Base-by-base conservation (phyloP, 345 rosid genomes). In the Linum usitatissimum region DNA sequence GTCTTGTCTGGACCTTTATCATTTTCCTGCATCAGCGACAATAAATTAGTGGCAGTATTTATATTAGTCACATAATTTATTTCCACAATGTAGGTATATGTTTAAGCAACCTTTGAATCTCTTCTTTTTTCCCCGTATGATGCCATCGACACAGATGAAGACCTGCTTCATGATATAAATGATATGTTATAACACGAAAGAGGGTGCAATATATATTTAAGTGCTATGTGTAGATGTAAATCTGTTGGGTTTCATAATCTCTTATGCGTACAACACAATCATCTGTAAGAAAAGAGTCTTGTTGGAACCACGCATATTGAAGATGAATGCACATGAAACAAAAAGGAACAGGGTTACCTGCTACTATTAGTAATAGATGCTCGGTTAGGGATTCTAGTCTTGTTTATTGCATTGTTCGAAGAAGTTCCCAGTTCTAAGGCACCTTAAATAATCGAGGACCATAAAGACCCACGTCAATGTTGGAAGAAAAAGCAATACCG, bases 371-470 rank as follows among this genome's bases (percentile, higher is more conserved):
- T 45, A 15, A 45, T 15, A 12, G 51, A 10, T 45, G 10, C 51
- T 17, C 17, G 51, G 13, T 45, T 45, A 3, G 51, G 51, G 10
- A 45, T 45, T 45, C 17, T 45, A 45, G 51, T 15, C 51, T 45
- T 45, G 51, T 45, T 45, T 3, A 14, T 45, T 10, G 51, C 51
- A 45, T 45, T 15, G 10, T 45, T 45, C 10, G 51, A 45, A 9
- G 51, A 45, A 15, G 14, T 45, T 12, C 51, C 51, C 51, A 15
- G 17, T 12, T 45, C 51, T 34, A 34, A 4, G 38, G 6, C 58
- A 63, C 67, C 80, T 66, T 28, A 60, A 57, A 68, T 18, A 48
- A 38, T 60, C 66, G 71, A 67, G 60, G 45, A 70, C 73, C 38
- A 68, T 55, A 72, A 64, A 76, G 64, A 60, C 57, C 67, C 61